phyloP scores from a whole-genome alignment of 1,284 basidiomycete genomes.

The Trametes versicolor region DNA sequence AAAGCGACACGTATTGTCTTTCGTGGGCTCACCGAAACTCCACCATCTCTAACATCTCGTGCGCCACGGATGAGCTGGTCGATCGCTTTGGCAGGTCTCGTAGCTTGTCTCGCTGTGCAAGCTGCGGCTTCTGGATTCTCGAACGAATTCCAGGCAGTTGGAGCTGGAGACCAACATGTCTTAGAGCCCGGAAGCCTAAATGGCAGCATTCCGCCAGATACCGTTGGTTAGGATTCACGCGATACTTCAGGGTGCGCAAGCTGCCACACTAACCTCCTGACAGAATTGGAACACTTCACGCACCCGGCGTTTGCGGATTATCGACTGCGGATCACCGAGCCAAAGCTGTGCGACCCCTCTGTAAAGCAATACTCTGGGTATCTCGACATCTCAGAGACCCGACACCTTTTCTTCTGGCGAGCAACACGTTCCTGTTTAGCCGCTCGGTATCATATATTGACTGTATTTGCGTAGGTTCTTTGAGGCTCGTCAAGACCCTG shows the following conservation, averaged over 20 bases:
- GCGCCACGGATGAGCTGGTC: not conserved
- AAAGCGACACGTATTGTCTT: too few relatives aligned
- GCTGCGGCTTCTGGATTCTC: not conserved
- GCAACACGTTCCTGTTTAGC: constrained; percentile 38
- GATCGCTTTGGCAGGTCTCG: not conserved
- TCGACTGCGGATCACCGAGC: constrained; percentile 75
- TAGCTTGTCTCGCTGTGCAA: not conserved
- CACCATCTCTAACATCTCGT: not conserved
- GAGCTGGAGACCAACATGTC: not conserved
- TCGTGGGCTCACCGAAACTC: not conserved
- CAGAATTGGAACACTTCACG: constrained; percentile 76
- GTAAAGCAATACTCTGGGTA: constrained; percentile 93
- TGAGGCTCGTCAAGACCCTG: constrained; percentile 79
- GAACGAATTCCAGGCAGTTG: not conserved
- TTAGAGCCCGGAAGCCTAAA: not conserved
- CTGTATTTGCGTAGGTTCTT: constrained; percentile 70
- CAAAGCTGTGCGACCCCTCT: constrained; percentile 81
- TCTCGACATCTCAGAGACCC: constrained; percentile 86
- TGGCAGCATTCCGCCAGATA: not conserved
- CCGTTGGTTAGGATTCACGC: not conserved
- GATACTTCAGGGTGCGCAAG: not conserved
- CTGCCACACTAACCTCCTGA: not conserved
- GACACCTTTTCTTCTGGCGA: constrained; percentile 90
- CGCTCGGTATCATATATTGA: not conserved
- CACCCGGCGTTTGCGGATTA: constrained; percentile 78